Base-by-base conservation (phyloP, 495 filamentous ascomycete genomes). In the Lentithecium fluviatile region DNA sequence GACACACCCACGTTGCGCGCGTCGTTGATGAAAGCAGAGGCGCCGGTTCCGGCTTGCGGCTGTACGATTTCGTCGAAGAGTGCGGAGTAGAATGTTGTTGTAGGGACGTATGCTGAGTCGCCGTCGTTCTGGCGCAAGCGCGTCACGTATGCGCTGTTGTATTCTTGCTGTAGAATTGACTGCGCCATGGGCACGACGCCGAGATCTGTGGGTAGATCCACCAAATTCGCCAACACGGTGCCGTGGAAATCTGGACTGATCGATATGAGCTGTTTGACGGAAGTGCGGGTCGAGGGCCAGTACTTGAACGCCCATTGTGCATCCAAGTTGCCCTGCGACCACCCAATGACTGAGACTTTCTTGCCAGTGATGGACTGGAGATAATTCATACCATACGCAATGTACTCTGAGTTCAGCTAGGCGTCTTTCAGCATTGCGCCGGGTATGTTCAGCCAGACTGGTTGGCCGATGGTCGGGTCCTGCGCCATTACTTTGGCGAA, bases 221-320 rank as follows among this genome's bases (percentile, higher is more conserved):
- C 52, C 6, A 74, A 15, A 26, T 68, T 62, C 0, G 68, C 68
- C 0, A 74, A 32, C 7, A 69, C 37, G 1, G 78, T 79, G 1
- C 80, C 78, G 58, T 78, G 77, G 61, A 77, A 80, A 56, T 80
- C 78, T 0, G 74, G 71, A 10, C 73, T 76, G 46, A 80, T 70
- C 45, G 73, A 70, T 37, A 82, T 72, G 56, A 76, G 73, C 52
- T 81, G 75, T 20, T 64, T 69, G 2, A 75, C 71, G 2, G 63
- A 64, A 23, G 11, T 20, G 3, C 71, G 67, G 0, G 77, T 75
- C 1, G 74, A 76, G 0, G 77, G 79, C 79, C 78, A 83, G 73
- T 82, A 82, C 60, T 80, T 80, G 57, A 78, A 70, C 10, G 74
- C 76, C 79, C 79, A 82, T 62, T 82, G 79, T 0, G 72, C 70